Conservation (phyloP, 2,329 filamentous ascomycete species). For the Coniochaeta ligniaria region DNA sequence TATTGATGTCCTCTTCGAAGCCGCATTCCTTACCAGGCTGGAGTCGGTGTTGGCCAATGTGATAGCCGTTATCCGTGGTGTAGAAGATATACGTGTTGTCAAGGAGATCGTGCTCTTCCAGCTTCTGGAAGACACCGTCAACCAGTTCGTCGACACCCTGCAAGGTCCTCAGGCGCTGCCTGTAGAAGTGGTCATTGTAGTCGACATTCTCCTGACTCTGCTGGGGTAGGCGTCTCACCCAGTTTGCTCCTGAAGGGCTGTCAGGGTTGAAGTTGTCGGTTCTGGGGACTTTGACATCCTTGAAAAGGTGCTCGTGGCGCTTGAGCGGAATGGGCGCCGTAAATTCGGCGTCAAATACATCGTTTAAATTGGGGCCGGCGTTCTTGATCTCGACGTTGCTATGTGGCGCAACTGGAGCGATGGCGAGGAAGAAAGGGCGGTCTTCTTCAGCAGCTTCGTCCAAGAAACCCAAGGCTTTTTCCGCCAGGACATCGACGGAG, state of each 20-base stretch:
- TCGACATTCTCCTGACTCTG: slow-evolving; percentile 27
- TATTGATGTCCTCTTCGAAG: slow-evolving; percentile 51
- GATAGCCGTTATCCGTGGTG: slow-evolving; percentile 52
- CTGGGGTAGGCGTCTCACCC: slow-evolving; percentile 31
- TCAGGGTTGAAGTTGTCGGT: slow-evolving; percentile 60
- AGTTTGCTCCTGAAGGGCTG: slow-evolving; percentile 33
- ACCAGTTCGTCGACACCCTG: slow-evolving; percentile 37
- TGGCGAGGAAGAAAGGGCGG: slow-evolving; percentile 49
- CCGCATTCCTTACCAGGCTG: slow-evolving; percentile 51
- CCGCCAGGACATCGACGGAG: neutral
- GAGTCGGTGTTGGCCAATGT: slow-evolving; percentile 51
- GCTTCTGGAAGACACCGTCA: slow-evolving; percentile 23
- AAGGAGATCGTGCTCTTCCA: slow-evolving; percentile 32
- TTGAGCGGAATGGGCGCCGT: slow-evolving; percentile 47
- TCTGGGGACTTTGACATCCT: slow-evolving; percentile 51
- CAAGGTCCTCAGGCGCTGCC: slow-evolving; percentile 34
- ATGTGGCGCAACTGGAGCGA: slow-evolving; percentile 55
- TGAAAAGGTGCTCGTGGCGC: slow-evolving; percentile 54
- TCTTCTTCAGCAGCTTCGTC: neutral
- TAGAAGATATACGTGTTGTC: slow-evolving; percentile 54
- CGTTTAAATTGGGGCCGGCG: slow-evolving; percentile 1
- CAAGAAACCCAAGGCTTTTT: neutral
- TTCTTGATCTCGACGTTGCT: slow-evolving; percentile 27
- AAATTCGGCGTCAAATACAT: slow-evolving; percentile 15
- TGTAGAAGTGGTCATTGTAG: slow-evolving; percentile 42